Conservation (phyloP, 345 rosid species). For the Pseudoturritis turrita region DNA sequence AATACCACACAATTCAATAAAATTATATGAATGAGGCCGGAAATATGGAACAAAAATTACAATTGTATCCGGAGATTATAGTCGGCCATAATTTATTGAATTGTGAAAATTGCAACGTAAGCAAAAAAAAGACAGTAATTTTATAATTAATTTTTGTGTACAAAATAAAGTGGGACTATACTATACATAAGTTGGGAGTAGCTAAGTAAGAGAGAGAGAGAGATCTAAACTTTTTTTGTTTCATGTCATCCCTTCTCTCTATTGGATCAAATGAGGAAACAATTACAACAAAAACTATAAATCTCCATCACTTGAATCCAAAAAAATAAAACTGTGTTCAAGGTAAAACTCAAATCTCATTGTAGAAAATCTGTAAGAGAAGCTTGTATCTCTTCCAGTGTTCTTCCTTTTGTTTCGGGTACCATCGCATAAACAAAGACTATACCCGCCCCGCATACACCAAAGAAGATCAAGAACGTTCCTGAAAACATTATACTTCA, state of each 20-base stretch:
- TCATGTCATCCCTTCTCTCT: not conserved
- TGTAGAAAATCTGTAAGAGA: slow-evolving; percentile 32
- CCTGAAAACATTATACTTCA: slow-evolving; percentile 29
- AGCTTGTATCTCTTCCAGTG: slow-evolving; percentile 57
- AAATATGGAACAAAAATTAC: not conserved
- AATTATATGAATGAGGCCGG: not conserved
- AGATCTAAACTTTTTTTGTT: not conserved
- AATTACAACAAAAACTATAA: slow-evolving; percentile 20
- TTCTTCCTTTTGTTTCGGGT: slow-evolving; percentile 62
- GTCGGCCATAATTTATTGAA: too few species aligned
- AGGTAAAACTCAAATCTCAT: slow-evolving; percentile 1
- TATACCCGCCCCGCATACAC: slow-evolving; percentile 16
- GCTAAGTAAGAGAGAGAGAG: not conserved
- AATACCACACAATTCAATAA: not conserved
- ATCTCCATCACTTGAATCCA: not conserved
- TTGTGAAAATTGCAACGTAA: not conserved
- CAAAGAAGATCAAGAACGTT: slow-evolving; percentile 50
- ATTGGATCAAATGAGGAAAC: slow-evolving; percentile 3
- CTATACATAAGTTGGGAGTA: slow-evolving; percentile 10
- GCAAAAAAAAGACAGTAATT: not conserved
- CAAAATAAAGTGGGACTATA: not conserved
- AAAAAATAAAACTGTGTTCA: not conserved
- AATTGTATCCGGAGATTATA: not conserved
- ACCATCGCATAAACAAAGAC: slow-evolving; percentile 45
- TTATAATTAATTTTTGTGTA: not conserved